phyloP scores from a whole-genome alignment of 2,329 filamentous ascomycete species.

The Leptographium lundbergii region DNA sequence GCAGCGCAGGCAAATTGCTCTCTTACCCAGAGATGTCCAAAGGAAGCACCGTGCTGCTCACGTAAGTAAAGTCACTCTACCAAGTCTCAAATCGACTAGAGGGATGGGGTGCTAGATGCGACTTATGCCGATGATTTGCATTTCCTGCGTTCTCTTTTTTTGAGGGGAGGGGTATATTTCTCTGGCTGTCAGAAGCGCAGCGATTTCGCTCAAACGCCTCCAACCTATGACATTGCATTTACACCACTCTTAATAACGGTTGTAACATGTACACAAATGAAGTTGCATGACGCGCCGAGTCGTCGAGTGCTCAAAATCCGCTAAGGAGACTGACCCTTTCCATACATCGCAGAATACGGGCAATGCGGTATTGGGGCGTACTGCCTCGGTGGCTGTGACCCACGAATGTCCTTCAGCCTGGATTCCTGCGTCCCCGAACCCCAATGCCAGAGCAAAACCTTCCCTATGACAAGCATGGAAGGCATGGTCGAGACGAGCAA shows the following conservation, averaged over 20 bases:
- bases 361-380: constrained; percentile 88
- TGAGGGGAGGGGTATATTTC: too few relatives aligned
- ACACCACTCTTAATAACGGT: not conserved
- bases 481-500: constrained; percentile 58
- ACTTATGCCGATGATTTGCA: not conserved
- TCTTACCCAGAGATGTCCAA: constrained; percentile 1
- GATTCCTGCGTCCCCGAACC: constrained; percentile 79
- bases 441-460: constrained; percentile 62
- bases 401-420: constrained; percentile 67
- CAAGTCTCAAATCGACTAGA: not conserved
- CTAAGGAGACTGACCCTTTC: not conserved
- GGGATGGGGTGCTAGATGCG: not conserved
- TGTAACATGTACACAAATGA: not conserved
- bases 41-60: constrained; percentile 6
- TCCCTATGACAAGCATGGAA: constrained; percentile 62
- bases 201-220: too few relatives aligned
- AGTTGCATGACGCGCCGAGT: not conserved
- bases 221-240: not conserved
- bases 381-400: constrained; percentile 92
- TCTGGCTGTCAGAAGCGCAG: too few relatives aligned
- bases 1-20: not conserved
- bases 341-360: constrained; percentile 63
- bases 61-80: constrained; percentile 1
- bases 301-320: not conserved
- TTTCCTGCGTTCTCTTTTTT: too few relatives aligned